These are phyloP conservation scores for Phylloporus sp. DNA, from an alignment of 1,284 basidiomycete genomes.

Conservation along the genomic window DNA sequence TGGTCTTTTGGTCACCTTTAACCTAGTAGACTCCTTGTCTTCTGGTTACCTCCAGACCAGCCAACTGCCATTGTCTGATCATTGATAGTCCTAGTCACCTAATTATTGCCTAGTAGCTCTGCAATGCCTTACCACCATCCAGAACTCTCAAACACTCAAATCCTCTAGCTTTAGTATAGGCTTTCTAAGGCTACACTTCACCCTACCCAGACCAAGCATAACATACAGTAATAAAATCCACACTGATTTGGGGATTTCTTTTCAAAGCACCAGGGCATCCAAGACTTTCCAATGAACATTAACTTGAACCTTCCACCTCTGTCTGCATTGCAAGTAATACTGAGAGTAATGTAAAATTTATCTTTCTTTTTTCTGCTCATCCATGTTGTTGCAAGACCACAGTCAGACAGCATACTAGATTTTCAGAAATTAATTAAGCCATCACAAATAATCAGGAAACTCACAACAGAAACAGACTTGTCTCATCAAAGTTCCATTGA, in stretches of 20 bases:
- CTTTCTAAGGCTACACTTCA: no score
- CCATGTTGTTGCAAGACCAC: constrained; percentile 8
- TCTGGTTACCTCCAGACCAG: no score
- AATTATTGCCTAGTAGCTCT: no score
- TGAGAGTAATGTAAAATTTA: not conserved
- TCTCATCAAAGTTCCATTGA: not conserved
- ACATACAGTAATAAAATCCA: constrained; percentile 6
- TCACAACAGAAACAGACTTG: not conserved
- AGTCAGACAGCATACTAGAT: not conserved
- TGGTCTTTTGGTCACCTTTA: no score
- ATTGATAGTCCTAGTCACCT: no score
- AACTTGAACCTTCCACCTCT: not conserved
- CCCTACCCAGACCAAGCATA: no score
- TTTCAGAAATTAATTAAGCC: not conserved
- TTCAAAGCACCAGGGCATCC: not conserved
- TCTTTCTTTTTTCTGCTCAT: constrained; percentile 13
- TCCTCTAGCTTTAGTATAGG: no score
- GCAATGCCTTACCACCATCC: no score
- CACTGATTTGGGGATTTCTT: not conserved
- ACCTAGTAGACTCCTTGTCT: no score
- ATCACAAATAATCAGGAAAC: not conserved
- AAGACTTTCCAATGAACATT: constrained; percentile 6
- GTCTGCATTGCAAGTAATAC: constrained; percentile 12
- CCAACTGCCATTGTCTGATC: no score
- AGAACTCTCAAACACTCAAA: no score